phyloP scores from a whole-genome alignment of 257 asterid species.

The Capsicum rhomboideum region DNA sequence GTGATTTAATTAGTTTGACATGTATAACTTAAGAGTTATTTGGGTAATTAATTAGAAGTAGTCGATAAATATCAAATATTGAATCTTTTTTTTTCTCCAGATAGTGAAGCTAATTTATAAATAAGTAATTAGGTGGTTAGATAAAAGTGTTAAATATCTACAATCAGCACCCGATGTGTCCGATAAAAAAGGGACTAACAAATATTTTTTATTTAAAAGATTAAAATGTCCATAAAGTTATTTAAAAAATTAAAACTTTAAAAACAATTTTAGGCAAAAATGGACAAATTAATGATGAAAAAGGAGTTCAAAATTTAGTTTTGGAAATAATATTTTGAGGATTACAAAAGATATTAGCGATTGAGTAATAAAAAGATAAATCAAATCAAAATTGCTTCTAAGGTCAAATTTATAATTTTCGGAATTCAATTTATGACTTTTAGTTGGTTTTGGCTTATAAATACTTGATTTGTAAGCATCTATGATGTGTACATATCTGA shows the following conservation, averaged over 20 bases:
- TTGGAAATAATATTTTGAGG: neutral
- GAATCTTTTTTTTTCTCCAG: no score
- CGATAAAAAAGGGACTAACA: neutral
- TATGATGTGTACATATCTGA: neutral
- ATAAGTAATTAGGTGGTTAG: neutral
- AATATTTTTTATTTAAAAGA: neutral
- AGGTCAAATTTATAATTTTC: neutral
- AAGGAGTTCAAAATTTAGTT: neutral
- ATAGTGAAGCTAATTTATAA: neutral
- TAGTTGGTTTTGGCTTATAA: neutral
- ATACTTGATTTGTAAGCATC: neutral
- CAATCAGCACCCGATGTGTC: neutral
- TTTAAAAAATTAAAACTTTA: neutral
- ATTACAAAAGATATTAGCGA: no score
- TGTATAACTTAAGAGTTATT: neutral
- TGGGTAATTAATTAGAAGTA: no score
- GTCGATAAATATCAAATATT: no score
- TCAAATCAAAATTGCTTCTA: neutral
- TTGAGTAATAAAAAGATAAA: neutral
- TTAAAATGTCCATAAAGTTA: neutral
- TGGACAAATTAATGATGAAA: neutral
- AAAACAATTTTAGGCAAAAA: neutral
- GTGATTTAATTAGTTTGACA: no score
- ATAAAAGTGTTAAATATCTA: neutral
- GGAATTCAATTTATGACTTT: neutral